A percentile compares a stretch with the other conserved stretches of the same genome.
These are phyloP conservation scores for Endocalyx cinctus DNA, from an alignment of 2,329 filamentous ascomycete species.

Conservation along the genomic window DNA sequence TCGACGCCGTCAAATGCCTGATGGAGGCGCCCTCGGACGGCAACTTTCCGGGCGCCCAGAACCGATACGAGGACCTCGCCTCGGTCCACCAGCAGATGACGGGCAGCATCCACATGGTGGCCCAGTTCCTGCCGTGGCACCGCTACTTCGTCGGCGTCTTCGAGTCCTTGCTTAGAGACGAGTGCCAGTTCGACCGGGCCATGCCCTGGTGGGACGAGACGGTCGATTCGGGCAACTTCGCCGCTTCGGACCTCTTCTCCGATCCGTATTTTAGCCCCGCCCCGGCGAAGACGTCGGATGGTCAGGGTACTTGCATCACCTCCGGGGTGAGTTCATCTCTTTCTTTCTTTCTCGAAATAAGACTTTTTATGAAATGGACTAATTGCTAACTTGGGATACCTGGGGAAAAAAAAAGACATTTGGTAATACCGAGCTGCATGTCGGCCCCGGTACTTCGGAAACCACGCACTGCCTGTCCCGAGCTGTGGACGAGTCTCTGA, in stretches of 20 bases:
- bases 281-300: constrained; percentile 19
- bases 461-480: constrained; percentile 28
- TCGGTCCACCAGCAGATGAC: constrained; percentile 32
- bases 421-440: constrained; percentile 20
- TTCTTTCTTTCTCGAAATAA: neutral
- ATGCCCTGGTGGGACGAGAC: constrained; percentile 39
- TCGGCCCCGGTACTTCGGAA: constrained; percentile 24
- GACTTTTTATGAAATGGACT: too few species aligned
- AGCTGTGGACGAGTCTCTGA: constrained; percentile 27
- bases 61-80: constrained; percentile 34
- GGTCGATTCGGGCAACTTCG: constrained; percentile 28
- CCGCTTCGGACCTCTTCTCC: constrained; percentile 25
- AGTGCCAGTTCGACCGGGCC: constrained; percentile 31
- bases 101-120: constrained; percentile 25
- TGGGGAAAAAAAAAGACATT: too few species aligned
- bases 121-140: constrained; percentile 36
- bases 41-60: constrained; percentile 20
- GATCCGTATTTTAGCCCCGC: constrained; percentile 24
- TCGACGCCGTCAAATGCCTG: constrained; percentile 30
- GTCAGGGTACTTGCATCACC: constrained; percentile 27
- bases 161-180: constrained; percentile 31
- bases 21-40: constrained; percentile 25
- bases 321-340: constrained; percentile 23
- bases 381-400: too few species aligned
- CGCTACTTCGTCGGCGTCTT: constrained; percentile 32